Evolutionary conservation across 1,284 basidiomycete species (phyloP), one percentile per base, ranked within the genome.

Genomic region (Vanrija humicola): DNA sequence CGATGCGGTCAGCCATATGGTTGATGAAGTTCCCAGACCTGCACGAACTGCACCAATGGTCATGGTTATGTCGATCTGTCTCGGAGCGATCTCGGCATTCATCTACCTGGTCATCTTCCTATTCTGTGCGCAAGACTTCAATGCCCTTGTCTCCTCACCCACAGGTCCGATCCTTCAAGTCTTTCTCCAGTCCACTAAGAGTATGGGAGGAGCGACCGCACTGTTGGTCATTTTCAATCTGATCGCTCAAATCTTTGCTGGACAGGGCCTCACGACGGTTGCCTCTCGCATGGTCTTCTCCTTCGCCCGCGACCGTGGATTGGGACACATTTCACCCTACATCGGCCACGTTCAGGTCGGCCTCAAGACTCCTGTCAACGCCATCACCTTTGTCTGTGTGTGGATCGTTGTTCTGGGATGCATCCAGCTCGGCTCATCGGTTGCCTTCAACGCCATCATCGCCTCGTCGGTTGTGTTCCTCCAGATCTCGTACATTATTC

Each of bases 281-380:
- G 81, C 83, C 8, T 86, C 84, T 1, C 81, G 86, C 10, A 83
- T 85, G 61, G 83, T 83, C 3, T 84, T 84, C 78, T 81, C 83
- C 39, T 87, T 88, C 60, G 85, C 86, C 0, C 79, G 85, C 0
- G 86, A 88, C 73, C 78, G 78, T 52, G 85, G 84, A 3, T 78
- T 87, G 21, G 62, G 54, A 14, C 84, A 82, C 2, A 80, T 85
- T 56, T 80, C 82, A 29, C 47, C 48, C 2, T 69, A 77, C 52
- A 83, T 86, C 66, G 73, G 81, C 2, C 72, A 70, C 29, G 76
- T 85, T 52, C 80, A 82, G 62, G 57, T 57, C 44, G 21, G 48
- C 25, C 70, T 69, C 15, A 79, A 79, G 52, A 79, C 84, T 6
- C 82, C 82, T 0, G 69, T 82, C 38, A 82, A 83, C 52, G 81